A percentile compares a stretch with the other conserved stretches of the same genome.
phyloP scores from a whole-genome alignment of 305 asterid species.

The Solanum chacoense region DNA sequence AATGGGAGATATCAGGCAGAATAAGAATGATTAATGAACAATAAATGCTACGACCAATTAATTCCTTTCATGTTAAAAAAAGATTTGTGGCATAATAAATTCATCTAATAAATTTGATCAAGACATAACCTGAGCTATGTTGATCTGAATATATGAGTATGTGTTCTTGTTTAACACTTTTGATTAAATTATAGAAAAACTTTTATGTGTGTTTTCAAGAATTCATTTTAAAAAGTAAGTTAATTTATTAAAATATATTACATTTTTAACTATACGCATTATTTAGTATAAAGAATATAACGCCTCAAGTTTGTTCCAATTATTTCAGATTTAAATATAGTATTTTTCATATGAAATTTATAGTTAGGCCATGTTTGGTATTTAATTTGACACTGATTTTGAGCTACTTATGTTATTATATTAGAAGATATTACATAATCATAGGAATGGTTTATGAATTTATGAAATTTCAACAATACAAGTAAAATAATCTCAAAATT shows the following conservation, averaged over 20 bases:
- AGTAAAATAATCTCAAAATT: no score
- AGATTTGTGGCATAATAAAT: neutral
- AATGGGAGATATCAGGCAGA: neutral
- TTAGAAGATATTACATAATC: no score
- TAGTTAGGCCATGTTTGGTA: no score
- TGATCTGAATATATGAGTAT: neutral
- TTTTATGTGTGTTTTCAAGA: neutral
- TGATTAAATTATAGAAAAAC: neutral
- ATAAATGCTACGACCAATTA: neutral
- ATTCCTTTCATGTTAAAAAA: neutral
- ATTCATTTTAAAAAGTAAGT: no score
- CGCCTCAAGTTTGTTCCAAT: neutral
- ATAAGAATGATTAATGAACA: neutral
- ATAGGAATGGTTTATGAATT: no score
- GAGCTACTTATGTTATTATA: no score
- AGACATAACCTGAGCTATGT: neutral
- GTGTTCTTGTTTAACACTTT: neutral
- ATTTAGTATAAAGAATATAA: neutral
- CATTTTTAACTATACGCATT: neutral
- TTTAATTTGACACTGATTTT: no score
- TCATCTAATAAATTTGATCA: neutral
- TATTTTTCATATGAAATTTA: neutral
- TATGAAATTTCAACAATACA: no score
- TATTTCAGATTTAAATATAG: neutral
- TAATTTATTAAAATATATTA: no score